Percentiles rank a stretch among this genome's conserved stretches.
phyloP scores from a whole-genome alignment of 1,284 basidiomycete species.

The Cystobasidium sp. region DNA sequence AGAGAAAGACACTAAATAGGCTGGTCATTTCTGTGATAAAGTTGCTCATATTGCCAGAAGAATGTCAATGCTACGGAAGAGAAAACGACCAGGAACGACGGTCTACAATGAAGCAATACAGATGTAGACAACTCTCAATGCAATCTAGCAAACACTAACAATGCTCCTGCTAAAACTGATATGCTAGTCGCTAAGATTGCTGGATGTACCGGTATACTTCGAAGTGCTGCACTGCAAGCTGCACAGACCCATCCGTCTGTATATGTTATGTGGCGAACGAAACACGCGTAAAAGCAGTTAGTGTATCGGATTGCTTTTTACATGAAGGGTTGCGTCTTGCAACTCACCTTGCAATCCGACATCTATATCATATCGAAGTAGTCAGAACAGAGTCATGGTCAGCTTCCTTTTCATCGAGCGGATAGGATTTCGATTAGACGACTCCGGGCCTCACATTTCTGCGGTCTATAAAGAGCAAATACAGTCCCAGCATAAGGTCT shows the following conservation, averaged over 20 bases:
- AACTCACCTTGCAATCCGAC: constrained; percentile 17
- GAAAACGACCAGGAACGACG: not conserved
- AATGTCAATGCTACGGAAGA: not conserved
- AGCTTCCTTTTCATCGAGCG: not conserved
- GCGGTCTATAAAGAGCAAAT: constrained; percentile 84
- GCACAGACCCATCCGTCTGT: constrained; percentile 40
- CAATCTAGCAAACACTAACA: constrained; percentile 13
- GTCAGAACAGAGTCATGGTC: not conserved
- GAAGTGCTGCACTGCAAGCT: constrained; percentile 34
- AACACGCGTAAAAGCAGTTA: constrained; percentile 5
- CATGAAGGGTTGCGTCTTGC: not conserved
- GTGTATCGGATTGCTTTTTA: not conserved
- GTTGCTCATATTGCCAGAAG: not conserved
- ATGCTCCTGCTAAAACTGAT: constrained; percentile 7
- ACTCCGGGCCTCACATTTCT: constrained; percentile 18
- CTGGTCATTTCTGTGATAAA: not conserved
- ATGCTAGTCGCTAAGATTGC: constrained; percentile 26
- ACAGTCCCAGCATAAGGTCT: constrained; percentile 69
- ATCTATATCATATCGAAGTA: constrained; percentile 10
- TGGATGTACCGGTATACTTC: constrained; percentile 23
- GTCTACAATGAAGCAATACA: not conserved
- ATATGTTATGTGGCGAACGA: not conserved
- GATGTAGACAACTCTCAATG: not conserved
- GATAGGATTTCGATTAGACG: not conserved
- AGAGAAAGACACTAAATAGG: too few species aligned